Base-by-base conservation (phyloP, 2,329 filamentous ascomycete species). In the Aphanocladium album region DNA sequence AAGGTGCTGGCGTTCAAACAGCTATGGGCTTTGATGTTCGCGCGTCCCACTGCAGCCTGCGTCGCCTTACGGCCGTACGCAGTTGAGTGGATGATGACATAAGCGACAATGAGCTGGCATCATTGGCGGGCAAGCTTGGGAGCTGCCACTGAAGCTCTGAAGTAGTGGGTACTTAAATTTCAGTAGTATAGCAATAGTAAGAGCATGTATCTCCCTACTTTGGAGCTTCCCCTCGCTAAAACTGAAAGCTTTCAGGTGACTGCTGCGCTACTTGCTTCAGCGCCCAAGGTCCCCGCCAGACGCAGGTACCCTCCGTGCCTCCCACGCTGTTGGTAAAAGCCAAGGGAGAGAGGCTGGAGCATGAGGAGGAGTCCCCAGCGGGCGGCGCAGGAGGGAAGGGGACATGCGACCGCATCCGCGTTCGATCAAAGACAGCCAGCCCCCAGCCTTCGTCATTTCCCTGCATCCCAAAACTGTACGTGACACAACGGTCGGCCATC, bases 21-120 rank as follows among this genome's bases (percentile, higher is more conserved):
- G 57, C 47, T 59, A 59, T 25, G 39, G 37, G 37, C 8, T 45
- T 39, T 35, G 25, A 23, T 46, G 60, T 62, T 72, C 70, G 70
- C 72, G 72, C 71, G 72, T 72, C 70, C 69, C 66, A 65, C 70
- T 69, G 73, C 64, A 74, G 73, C 73, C 73, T 74, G 69, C 67
- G 52, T 60, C 12, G 61, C 51, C 60, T n/a, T n/a, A n/a, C 41
- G 43, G 52, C 54, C 19, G 33, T 57, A 30, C 1, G 8, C 59
- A 71, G 73, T 11, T 12, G 4, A 7, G 45, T 16, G 7, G 46
- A 53, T 41, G 59, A 62, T 61, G 60, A 61, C 49, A 47, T 57
- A 62, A 57, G 53, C 53, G 11, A 30, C 19, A 23, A 27, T 46
- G 9, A 9, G 21, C 39, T 11, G 5, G 49, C 19, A 14, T 72